Percentiles rank a stretch among this genome's conserved stretches.
These are phyloP conservation scores for Mycena albidolilacea DNA, from an alignment of 768 basidiomycete species.

Conservation along the genomic window DNA sequence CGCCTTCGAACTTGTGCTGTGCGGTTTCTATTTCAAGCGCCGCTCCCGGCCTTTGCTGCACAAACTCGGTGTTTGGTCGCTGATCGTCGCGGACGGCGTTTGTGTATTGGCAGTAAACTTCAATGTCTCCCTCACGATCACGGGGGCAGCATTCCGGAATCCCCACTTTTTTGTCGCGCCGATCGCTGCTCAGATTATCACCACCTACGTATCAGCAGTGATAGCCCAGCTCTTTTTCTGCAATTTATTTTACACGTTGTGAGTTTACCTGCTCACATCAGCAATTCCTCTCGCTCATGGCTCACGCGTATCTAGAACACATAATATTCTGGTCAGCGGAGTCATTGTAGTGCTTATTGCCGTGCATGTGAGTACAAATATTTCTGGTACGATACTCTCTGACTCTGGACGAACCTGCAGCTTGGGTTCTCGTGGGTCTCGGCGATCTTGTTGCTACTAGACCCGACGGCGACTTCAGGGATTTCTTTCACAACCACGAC, in stretches of 20 bases:
- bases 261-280: background rate
- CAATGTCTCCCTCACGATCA: background rate
- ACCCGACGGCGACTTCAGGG: background rate
- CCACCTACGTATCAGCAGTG: conserved; percentile 4
- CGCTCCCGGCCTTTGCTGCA: background rate
- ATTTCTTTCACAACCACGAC: background rate
- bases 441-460: background rate
- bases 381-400: no score
- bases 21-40: background rate
- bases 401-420: background rate
- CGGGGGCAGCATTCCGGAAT: background rate
- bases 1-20: conserved; percentile 9
- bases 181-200: background rate
- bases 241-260: conserved; percentile 9
- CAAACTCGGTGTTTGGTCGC: background rate
- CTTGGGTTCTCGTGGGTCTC: conserved; percentile 6
- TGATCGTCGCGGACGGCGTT: conserved; percentile 19
- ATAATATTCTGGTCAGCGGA: background rate
- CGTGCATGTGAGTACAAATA: background rate
- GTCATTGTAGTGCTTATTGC: background rate
- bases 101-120: background rate
- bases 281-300: background rate
- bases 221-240: conserved; percentile 17
- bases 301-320: background rate
- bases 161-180: background rate